Evolutionary conservation across 495 filamentous ascomycete genomes (phyloP), one percentile per base, ranked within the genome.

Genomic region (Oidiodendron maius): DNA sequence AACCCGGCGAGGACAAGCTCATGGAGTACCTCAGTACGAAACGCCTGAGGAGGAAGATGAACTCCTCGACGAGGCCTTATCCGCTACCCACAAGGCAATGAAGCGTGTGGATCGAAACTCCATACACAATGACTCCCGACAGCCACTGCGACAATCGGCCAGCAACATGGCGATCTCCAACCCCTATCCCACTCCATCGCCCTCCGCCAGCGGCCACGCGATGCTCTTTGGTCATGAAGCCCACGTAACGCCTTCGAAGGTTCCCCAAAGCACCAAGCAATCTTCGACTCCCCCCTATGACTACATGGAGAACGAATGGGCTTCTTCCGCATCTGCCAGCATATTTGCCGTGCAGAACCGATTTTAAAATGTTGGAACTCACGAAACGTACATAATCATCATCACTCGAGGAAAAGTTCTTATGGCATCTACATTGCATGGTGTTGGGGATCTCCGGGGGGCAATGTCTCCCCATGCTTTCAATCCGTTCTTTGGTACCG

Each of bases 11-110:
- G 84, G 87, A 20, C 71, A 91, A 58, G 86, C 89, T 50, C 74
- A 81, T 50, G 81, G 81, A 20, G 80, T 89, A 50, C 83, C 81
- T 12, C 86, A 91, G 57, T 95, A 96, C 60, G 94, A 97, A 65
- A 94, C 89, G 3, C 88, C 94, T 1, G 89, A 96, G 60, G 93
- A 99, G 64, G 89, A 97, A 58, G 93, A 97, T 52, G 93, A 99
- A 64, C 77, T 98, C 11, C 71, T 96, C 10, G 89, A 95, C 58
- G 93, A 97, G 65, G 91, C 70, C 46, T 51, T 78, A 57, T 39
- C 56, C 16, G 69, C 69, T 28, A 72, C 74, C 3, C 70, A 69
- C 16, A 57, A 62, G 13, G 76, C 67, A 1, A 73, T 75, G 65
- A 75, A 72, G 49, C 64, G 64, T 39, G 60, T 77, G 28, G 70